These are phyloP conservation scores for Fraxinus baroniana DNA, from an alignment of 305 asterid genomes.

Conservation along the genomic window DNA sequence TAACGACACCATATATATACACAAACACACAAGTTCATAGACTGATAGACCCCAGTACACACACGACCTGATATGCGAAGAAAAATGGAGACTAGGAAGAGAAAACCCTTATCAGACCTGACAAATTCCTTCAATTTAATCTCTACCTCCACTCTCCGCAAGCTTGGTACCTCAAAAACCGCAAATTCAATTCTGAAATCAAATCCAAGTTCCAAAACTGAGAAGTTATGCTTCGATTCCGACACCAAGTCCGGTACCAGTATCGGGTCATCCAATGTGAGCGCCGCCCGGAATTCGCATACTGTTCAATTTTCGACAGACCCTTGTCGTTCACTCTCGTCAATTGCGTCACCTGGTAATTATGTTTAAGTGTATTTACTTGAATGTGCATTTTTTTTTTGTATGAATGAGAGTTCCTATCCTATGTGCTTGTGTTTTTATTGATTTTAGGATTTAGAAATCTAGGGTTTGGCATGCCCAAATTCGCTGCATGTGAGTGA, in stretches of 20 bases:
- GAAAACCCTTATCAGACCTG: slow-evolving; percentile 56
- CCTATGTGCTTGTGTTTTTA: neutral
- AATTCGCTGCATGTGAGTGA: slow-evolving; percentile 8
- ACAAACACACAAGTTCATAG: neutral
- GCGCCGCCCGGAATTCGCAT: slow-evolving; percentile 27
- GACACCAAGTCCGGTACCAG: slow-evolving; percentile 37
- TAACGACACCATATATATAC: neutral
- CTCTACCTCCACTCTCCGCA: slow-evolving; percentile 51
- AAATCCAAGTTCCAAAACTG: slow-evolving; percentile 16
- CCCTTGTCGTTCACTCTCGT: slow-evolving; percentile 25
- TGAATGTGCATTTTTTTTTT: neutral
- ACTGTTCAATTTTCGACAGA: slow-evolving; percentile 25
- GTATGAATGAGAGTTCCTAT: neutral
- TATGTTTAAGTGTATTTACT: neutral
- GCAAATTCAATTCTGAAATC: slow-evolving; percentile 32
- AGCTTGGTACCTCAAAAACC: slow-evolving; percentile 46
- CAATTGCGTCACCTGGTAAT: slow-evolving; percentile 28
- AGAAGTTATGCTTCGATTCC: slow-evolving; percentile 19
- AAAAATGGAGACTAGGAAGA: slow-evolving; percentile 30
- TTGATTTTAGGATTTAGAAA: neutral
- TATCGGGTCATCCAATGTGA: slow-evolving; percentile 55
- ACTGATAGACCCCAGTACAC: neutral
- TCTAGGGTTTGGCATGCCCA: slow-evolving; percentile 6
- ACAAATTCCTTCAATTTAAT: slow-evolving; percentile 42
- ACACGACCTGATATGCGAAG: neutral